phyloP scores from a whole-genome alignment of 305 asterid species.

The Striga hermonthica region DNA sequence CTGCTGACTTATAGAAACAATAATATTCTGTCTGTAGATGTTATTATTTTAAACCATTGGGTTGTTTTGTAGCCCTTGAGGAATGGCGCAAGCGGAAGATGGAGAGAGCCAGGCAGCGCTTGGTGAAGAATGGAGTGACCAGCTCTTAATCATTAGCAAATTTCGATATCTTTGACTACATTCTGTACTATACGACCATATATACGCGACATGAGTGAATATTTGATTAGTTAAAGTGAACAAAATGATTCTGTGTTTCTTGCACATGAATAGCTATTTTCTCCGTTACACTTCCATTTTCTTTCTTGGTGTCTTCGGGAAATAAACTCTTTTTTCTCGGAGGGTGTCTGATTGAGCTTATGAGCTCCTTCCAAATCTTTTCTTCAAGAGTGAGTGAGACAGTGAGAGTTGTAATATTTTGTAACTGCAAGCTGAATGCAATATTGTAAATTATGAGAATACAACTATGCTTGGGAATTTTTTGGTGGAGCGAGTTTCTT shows the following conservation, averaged over 20 bases:
- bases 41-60: neutral
- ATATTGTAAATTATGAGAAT: no score
- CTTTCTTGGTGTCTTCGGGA: no score
- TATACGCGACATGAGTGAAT: neutral
- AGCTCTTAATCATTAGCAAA: slow-evolving; percentile 28
- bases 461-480: no score
- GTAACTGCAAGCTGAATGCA: no score
- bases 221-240: neutral
- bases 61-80: slow-evolving; percentile 56
- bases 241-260: neutral
- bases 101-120: slow-evolving; percentile 81
- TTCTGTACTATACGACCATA: slow-evolving; percentile 1
- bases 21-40: neutral
- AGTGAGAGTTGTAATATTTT: no score
- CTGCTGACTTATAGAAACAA: neutral
- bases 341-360: no score
- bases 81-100: slow-evolving; percentile 94
- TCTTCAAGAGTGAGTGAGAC: no score
- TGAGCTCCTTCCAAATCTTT: no score
- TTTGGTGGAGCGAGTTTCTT: no score
- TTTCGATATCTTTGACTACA: neutral
- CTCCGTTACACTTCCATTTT: neutral
- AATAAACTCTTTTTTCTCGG: no score
- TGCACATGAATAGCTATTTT: neutral
- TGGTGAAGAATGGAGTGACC: slow-evolving; percentile 50